Percentiles rank a stretch among this genome's conserved stretches.
phyloP scores from a whole-genome alignment of 495 filamentous ascomycete species.

The Aspergillus bridgeri region DNA sequence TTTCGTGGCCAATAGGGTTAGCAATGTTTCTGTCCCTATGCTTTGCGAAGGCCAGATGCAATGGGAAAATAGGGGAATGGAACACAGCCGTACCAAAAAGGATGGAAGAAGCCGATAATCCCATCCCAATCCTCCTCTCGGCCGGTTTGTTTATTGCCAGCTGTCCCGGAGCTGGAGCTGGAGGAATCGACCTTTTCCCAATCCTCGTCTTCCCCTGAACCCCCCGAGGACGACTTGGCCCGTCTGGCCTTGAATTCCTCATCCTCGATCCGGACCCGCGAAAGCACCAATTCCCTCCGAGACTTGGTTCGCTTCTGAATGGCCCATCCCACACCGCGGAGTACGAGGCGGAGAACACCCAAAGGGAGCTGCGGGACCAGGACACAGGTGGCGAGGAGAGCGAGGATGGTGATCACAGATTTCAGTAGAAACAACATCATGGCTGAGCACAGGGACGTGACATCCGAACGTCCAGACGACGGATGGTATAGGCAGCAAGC shows the following conservation, averaged over 20 bases:
- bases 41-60: background rate
- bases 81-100: slow-evolving; percentile 68
- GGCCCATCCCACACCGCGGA: slow-evolving; percentile 58
- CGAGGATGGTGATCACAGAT: slow-evolving; percentile 29
- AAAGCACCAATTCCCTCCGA: slow-evolving; percentile 58
- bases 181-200: slow-evolving; percentile 70
- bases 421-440: slow-evolving; percentile 41
- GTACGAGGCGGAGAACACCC: slow-evolving; percentile 32
- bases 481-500: background rate
- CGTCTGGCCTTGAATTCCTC: slow-evolving; percentile 44
- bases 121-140: slow-evolving; percentile 67
- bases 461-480: slow-evolving; percentile 1
- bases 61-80: slow-evolving; percentile 1
- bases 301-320: slow-evolving; percentile 64
- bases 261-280: slow-evolving; percentile 57
- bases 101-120: slow-evolving; percentile 93
- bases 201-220: slow-evolving; percentile 55
- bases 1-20: slow-evolving; percentile 3
- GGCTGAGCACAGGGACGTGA: slow-evolving; percentile 4
- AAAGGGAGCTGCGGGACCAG: slow-evolving; percentile 38
- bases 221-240: slow-evolving; percentile 27
- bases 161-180: slow-evolving; percentile 43
- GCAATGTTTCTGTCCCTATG: background rate
- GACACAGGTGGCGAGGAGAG: slow-evolving; percentile 34
- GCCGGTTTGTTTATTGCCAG: slow-evolving; percentile 47